These are phyloP conservation scores for Myxozyma monticola DNA, from an alignment of 805 yeast species.

Conservation along the genomic window DNA sequence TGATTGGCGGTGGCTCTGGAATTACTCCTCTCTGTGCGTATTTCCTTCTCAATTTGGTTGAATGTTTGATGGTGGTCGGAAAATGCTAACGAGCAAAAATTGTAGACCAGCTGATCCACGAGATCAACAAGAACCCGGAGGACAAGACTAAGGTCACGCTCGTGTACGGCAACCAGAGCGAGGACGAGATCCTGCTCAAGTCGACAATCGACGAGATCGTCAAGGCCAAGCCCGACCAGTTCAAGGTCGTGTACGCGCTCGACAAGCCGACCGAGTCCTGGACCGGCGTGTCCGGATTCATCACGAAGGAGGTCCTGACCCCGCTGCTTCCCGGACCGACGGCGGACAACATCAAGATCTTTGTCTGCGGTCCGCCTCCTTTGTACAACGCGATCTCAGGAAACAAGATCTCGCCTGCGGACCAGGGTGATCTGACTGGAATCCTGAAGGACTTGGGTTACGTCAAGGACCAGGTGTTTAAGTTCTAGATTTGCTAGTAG, in stretches of 20 bases:
- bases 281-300: slow-evolving; percentile 68
- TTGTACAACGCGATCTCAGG: slow-evolving; percentile 88
- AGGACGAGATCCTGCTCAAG: slow-evolving; percentile 75
- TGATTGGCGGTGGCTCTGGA: slow-evolving; percentile 96
- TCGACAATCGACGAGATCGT: slow-evolving; percentile 68
- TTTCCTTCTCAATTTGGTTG: not conserved
- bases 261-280: slow-evolving; percentile 54
- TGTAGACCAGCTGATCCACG: slow-evolving; percentile 79
- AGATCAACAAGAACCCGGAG: slow-evolving; percentile 70
- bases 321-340: slow-evolving; percentile 63
- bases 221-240: slow-evolving; percentile 70
- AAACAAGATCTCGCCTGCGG: slow-evolving; percentile 74
- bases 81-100: too few species aligned
- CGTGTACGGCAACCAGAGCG: slow-evolving; percentile 75
- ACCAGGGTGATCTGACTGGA: slow-evolving; percentile 94
- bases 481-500: too few species aligned
- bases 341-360: slow-evolving; percentile 66
- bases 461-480: slow-evolving; percentile 82
- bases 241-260: slow-evolving; percentile 74
- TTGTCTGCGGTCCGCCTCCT: slow-evolving; percentile 95
- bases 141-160: slow-evolving; percentile 87
- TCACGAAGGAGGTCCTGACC: slow-evolving; percentile 69
- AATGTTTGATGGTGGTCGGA: too few species aligned
- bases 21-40: slow-evolving; percentile 71
- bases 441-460: slow-evolving; percentile 83